A percentile compares a stretch with the other conserved stretches of the same genome.
phyloP scores from a whole-genome alignment of 1,284 basidiomycete genomes.

The Ustilago vetiveriae region DNA sequence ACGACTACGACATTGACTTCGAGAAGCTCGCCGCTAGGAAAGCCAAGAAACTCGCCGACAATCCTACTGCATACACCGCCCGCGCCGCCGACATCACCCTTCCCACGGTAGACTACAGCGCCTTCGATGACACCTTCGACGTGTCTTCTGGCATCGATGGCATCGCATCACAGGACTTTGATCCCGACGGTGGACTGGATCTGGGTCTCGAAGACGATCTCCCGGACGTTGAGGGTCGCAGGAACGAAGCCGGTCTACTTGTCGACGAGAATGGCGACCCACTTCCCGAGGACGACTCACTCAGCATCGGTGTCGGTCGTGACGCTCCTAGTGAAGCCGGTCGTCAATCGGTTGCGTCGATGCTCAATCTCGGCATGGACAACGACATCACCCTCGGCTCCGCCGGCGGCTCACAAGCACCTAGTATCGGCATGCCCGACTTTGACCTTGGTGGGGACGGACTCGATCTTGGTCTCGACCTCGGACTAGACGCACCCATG shows the following conservation, averaged over 20 bases:
- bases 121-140: constrained; percentile 54
- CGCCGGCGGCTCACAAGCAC: constrained; percentile 41
- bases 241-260: constrained; percentile 46
- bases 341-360: constrained; percentile 44
- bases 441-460: constrained; percentile 68
- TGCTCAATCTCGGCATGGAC: constrained; percentile 45
- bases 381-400: constrained; percentile 39
- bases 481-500: constrained; percentile 39
- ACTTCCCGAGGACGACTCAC: constrained; percentile 67
- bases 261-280: constrained; percentile 56
- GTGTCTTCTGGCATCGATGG: constrained; percentile 46
- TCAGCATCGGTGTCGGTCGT: constrained; percentile 62
- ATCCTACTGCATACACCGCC: constrained; percentile 69
- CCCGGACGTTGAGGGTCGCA: constrained; percentile 28
- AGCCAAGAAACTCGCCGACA: constrained; percentile 33
- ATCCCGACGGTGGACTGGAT: constrained; percentile 66
- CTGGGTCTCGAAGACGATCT: constrained; percentile 70
- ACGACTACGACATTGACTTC: constrained; percentile 56
- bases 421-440: constrained; percentile 44
- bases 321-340: constrained; percentile 55
- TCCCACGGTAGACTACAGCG: constrained; percentile 45
- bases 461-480: constrained; percentile 72
- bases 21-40: constrained; percentile 78
- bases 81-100: constrained; percentile 78
- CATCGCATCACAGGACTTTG: constrained; percentile 58